phyloP scores from a whole-genome alignment of 2,329 filamentous ascomycete species.

The Trichoderma breve region DNA sequence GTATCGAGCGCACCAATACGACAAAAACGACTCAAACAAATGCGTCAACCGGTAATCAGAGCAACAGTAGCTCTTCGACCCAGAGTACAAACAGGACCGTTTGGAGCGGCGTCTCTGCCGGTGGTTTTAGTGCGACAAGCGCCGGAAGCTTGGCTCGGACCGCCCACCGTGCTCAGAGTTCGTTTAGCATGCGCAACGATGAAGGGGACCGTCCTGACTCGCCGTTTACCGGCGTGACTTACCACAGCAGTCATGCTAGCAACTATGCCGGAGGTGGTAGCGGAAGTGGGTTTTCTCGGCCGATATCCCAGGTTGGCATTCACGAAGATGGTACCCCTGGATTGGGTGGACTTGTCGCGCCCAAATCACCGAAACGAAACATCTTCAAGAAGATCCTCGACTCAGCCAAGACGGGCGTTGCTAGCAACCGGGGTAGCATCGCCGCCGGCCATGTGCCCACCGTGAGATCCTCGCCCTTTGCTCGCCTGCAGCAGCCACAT shows the following conservation, averaged over 20 bases:
- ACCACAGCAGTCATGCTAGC: constrained; percentile 83
- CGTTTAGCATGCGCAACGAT: constrained; percentile 58
- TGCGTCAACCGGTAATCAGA: constrained; percentile 70
- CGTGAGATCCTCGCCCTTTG: constrained; percentile 43
- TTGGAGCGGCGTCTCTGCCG: constrained; percentile 91
- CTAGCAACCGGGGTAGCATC: constrained; percentile 83
- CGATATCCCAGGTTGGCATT: constrained; percentile 66
- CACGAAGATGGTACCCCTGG: constrained; percentile 64
- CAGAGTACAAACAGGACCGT: constrained; percentile 79
- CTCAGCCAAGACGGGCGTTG: constrained; percentile 89
- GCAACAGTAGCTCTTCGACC: constrained; percentile 70
- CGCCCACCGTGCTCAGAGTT: constrained; percentile 62
- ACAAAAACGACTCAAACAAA: constrained; percentile 84
- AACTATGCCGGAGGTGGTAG: constrained; percentile 29
- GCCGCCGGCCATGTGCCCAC: constrained; percentile 52
- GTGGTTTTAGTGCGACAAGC: constrained; percentile 90
- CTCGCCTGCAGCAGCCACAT: constrained; percentile 41
- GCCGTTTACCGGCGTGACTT: constrained; percentile 76
- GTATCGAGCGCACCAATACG: constrained; percentile 76
- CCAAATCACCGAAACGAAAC: constrained; percentile 77
- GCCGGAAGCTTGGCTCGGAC: constrained; percentile 88
- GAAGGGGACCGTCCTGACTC: constrained; percentile 58
- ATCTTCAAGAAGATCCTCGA: constrained; percentile 97
- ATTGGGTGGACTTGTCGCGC: constrained; percentile 74
- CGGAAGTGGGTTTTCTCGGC: constrained; percentile 39